Base-by-base conservation (phyloP, 805 yeast genomes). In the Diddensiella caesifluorescens region DNA sequence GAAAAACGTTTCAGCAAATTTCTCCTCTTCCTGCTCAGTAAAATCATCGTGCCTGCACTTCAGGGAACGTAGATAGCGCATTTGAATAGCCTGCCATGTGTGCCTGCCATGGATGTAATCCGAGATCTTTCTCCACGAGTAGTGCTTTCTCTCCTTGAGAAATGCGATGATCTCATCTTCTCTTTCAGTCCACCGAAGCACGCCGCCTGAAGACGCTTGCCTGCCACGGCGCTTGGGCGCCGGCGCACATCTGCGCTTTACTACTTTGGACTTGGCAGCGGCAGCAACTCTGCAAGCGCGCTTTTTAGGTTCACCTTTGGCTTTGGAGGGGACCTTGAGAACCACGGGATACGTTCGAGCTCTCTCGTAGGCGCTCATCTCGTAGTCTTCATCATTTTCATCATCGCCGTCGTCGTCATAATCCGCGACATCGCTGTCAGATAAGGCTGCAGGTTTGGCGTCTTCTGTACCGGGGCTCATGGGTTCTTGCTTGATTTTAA, bases 61-160 rank as follows among this genome's bases (percentile, higher is more conserved):
- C 42, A 67, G 65, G 28, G 62, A 56, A 6, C 74, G 57, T 32
- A 70, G 53, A 45, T 70, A 70, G 38, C 73, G 51, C 74, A 69
- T 70, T 51, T 70, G 74, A 26, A 70, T 63, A 2, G 73, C 71
- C 49, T 68, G 73, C 72, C 72, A 67, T 12, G 70, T 51, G 45
- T 68, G 71, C 16, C 46, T 22, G 22, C 36, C 20, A 5, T 41
- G 35, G 25, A 52, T 49, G 19, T 27, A 22, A 9, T 35, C 18
- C 16, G 66, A 66, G 31, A 69, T 66, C 37, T 57, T 56, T 30
- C 61, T 61, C 73, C 73, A 69, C 16, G 70, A 57, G 32, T 57
- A 56, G 22, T 57, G 53, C 48, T 57, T 44, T 38, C 55, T 60
- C 47, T 69, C 73, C 41, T 67, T 63, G 22, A 53, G 46, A 28